These are phyloP conservation scores for Marasmius fiardii DNA, from an alignment of 1,284 basidiomycete genomes.

Conservation along the genomic window DNA sequence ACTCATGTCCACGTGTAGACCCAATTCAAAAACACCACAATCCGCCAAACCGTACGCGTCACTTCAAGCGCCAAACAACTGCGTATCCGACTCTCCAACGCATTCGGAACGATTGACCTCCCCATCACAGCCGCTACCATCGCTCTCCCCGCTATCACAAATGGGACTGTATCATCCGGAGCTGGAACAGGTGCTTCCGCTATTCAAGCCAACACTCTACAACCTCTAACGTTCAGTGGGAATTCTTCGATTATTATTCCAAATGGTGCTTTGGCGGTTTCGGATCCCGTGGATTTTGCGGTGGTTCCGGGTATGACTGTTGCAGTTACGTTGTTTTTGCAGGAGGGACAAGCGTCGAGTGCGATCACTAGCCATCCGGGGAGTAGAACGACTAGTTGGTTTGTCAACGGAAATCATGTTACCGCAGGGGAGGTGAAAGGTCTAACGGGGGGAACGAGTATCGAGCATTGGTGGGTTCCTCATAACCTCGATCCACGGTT, in stretches of 20 bases:
- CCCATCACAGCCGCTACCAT: slow-evolving; percentile 41
- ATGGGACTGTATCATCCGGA: no score
- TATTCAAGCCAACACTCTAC: slow-evolving; percentile 31
- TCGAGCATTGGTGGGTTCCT: slow-evolving; percentile 35
- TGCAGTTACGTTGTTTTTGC: slow-evolving; percentile 37
- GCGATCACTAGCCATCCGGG: slow-evolving; percentile 45
- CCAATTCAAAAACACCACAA: slow-evolving; percentile 40
- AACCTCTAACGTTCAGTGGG: slow-evolving; percentile 42
- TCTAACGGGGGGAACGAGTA: slow-evolving; percentile 24
- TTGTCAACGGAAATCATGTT: slow-evolving; percentile 37
- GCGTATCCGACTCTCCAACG: slow-evolving; percentile 45
- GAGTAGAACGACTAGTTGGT: slow-evolving; percentile 44
- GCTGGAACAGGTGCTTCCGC: slow-evolving; percentile 33
- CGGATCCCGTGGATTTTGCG: slow-evolving; percentile 40
- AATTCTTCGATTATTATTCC: slow-evolving; percentile 36
- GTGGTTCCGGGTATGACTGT: slow-evolving; percentile 35
- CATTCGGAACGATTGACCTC: slow-evolving; percentile 40
- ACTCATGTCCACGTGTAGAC: slow-evolving; percentile 8
- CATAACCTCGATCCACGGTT: neutral
- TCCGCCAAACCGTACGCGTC: slow-evolving; percentile 46
- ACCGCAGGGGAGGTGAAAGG: slow-evolving; percentile 29
- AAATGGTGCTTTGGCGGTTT: slow-evolving; percentile 41
- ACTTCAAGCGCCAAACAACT: slow-evolving; percentile 35
- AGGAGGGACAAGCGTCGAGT: slow-evolving; percentile 35
- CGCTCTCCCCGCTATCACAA: slow-evolving; percentile 35